Evolutionary conservation across 768 basidiomycete species (phyloP).

Genomic region (Psilocybe sp.): DNA sequence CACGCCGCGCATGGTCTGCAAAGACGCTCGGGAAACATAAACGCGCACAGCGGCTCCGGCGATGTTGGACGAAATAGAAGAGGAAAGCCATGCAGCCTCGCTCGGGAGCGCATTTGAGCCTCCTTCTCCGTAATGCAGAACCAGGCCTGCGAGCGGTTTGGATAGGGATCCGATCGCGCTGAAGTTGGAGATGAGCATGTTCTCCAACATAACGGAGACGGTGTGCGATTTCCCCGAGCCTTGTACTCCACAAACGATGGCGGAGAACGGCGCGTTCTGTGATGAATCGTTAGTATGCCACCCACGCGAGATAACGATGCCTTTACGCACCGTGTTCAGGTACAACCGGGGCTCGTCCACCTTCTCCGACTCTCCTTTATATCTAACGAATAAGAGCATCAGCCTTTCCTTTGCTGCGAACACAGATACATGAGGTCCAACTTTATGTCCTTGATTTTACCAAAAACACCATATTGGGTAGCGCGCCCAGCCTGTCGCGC

Average conservation of each 20-base stretch:
- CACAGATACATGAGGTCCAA: constrained; percentile 20
- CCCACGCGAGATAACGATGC: too few relatives aligned
- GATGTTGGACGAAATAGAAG: constrained; percentile 27
- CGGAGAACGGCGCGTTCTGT: constrained; percentile 73
- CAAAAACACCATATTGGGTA: constrained; percentile 64
- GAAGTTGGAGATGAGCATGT: constrained; percentile 59
- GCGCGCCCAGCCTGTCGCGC: constrained; percentile 27
- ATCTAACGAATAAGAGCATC: constrained; percentile 21
- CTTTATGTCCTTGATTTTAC: constrained; percentile 44
- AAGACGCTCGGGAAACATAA: constrained; percentile 58
- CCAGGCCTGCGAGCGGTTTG: constrained; percentile 58
- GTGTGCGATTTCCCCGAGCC: constrained; percentile 76
- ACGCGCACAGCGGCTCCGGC: constrained; percentile 39
- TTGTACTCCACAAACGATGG: constrained; percentile 75
- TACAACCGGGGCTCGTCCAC: constrained; percentile 55
- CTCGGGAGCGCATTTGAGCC: constrained; percentile 54
- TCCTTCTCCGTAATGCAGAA: constrained; percentile 71
- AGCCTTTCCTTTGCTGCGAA: not conserved
- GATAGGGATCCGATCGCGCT: constrained; percentile 46
- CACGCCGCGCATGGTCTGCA: constrained; percentile 57
- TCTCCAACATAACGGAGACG: constrained; percentile 65
- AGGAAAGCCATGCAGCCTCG: constrained; percentile 63
- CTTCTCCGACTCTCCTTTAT: constrained; percentile 26
- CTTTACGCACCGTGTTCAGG: constrained; percentile 61
- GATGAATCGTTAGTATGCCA: too few relatives aligned